Evolutionary conservation across 208 protist species (phyloP).

Genomic region (Herpetomonas samuelpessoai): DNA sequence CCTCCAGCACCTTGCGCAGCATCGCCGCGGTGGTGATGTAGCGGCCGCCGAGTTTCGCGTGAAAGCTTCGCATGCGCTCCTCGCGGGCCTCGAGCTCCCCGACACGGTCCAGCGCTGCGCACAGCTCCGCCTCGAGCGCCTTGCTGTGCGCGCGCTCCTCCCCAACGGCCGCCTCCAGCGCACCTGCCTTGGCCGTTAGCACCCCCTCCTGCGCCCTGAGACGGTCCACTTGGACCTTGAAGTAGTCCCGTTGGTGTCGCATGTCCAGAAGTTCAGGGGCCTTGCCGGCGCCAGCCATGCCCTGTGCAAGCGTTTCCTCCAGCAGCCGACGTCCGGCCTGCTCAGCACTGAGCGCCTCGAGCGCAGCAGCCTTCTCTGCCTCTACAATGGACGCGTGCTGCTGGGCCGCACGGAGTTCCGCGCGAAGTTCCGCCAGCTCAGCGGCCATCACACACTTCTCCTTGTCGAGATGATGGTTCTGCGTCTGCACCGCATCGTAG

Average conservation of each 20-base stretch:
- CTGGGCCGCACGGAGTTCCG: conserved; percentile 22
- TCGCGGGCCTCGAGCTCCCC: conserved; percentile 21
- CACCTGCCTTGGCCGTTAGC: conserved; percentile 18
- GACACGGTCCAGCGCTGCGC: conserved; percentile 31
- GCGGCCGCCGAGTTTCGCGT: conserved; percentile 28
- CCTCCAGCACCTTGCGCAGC: conserved; percentile 42
- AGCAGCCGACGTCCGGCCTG: conserved; percentile 16
- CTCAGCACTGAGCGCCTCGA: conserved; percentile 16
- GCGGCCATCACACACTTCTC: conserved; percentile 31
- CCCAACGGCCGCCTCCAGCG: conserved; percentile 22
- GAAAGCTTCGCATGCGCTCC: conserved; percentile 21
- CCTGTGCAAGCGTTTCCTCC: conserved; percentile 25
- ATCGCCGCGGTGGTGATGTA: conserved; percentile 41
- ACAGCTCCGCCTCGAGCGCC: conserved; percentile 35
- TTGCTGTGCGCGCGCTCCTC: conserved; percentile 22
- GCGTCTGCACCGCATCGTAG: conserved; percentile 28
- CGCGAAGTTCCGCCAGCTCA: conserved; percentile 41
- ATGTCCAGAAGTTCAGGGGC: conserved; percentile 20
- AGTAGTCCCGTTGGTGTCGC: conserved; percentile 62
- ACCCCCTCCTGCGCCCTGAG: conserved; percentile 14
- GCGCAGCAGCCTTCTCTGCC: conserved; percentile 17
- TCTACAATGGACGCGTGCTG: conserved; percentile 14
- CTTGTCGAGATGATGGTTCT: conserved; percentile 24
- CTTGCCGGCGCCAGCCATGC: background rate
- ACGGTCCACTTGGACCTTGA: conserved; percentile 54